Conservation (phyloP, 768 basidiomycete species). For the Mycena maculata region DNA sequence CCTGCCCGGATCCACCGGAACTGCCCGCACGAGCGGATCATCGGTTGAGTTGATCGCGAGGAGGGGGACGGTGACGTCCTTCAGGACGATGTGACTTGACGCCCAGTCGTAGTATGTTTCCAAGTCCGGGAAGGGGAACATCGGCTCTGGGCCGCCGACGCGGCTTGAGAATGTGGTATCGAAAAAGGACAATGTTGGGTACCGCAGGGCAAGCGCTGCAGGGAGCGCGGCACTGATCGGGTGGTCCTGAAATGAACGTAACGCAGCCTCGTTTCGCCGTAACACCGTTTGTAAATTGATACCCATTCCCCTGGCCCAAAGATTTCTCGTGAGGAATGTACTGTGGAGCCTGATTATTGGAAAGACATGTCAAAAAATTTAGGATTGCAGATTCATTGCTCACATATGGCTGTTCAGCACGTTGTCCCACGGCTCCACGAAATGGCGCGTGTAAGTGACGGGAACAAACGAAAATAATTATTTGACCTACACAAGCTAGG, state of each 20-base stretch:
- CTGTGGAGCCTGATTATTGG: not conserved
- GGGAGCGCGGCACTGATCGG: not conserved
- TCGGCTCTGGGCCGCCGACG: constrained; percentile 5
- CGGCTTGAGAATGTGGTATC: constrained; percentile 12
- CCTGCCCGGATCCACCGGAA: not conserved
- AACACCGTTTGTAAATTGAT: not conserved
- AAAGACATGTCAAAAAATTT: not conserved
- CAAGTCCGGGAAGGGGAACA: constrained; percentile 10
- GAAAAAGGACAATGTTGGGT: constrained; percentile 7
- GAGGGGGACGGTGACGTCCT: constrained; percentile 1
- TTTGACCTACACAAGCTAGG: not conserved
- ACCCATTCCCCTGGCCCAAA: constrained; percentile 19
- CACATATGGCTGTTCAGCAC: constrained; percentile 14
- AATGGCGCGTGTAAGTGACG: not conserved
- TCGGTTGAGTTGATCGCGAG: constrained; percentile 19
- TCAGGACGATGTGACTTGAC: constrained; percentile 5
- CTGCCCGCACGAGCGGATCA: constrained; percentile 9
- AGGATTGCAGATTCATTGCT: not conserved
- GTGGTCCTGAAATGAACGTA: constrained; percentile 7
- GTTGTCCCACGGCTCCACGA: constrained; percentile 11
- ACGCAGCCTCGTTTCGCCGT: not conserved
- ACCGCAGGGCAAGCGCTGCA: not conserved
- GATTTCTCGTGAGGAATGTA: not conserved
- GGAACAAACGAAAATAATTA: not conserved
- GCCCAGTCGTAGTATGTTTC: constrained; percentile 10